Base-by-base conservation (phyloP, 106 monocot genomes). In the Dactylorhiza incarnata region DNA sequence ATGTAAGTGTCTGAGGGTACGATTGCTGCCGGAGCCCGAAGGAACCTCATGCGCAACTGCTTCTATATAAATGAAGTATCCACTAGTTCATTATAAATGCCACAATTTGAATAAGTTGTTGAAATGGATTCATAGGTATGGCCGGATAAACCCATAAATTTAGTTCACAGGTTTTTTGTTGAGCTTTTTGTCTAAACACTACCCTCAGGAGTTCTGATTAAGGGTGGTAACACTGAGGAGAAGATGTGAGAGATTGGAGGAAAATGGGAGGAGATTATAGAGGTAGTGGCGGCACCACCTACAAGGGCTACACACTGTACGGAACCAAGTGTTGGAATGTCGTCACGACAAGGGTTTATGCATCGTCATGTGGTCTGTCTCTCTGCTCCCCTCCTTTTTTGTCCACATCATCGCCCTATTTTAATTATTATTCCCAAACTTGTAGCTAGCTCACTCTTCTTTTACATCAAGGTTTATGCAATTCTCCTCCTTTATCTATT, bases 291-390 rank as follows among this genome's bases (percentile, higher is more conserved):
- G 56, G 73, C 43, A 73, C 73, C 22, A 77, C 77, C 16, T 72
- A 76, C 77, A 83, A 62, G 71, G 81, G 75, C 15, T 86, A 80
- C 77, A 77, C 80, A 48, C 77, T 83, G 44, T 77, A 75, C 43
- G 73, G 69, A 43, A 74, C 80, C 22, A 83, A 83, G 73, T 73
- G 86, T 17, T 86, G 83, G 83, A 83, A 83, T 47, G 69, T 80
- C 78, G 78, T 78, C 53, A 83, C 80, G 83, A 80, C 26, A 86
- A 81, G 70, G 86, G 83, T 48, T 63, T 86, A 23, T 86, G 86
- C 80, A 75, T 81, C 53, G 70, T 83, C 71, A 86, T 83, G 86
- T 86, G 86, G 80, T 81, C 77, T 19, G 29, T 59, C 7, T 23
- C 14, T 54, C 4, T 19, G 8, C 1, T 45, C 25, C 45, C 29